Evolutionary conservation across 1,284 basidiomycete species (phyloP).

Genomic region (Chalciporus piperatoides): DNA sequence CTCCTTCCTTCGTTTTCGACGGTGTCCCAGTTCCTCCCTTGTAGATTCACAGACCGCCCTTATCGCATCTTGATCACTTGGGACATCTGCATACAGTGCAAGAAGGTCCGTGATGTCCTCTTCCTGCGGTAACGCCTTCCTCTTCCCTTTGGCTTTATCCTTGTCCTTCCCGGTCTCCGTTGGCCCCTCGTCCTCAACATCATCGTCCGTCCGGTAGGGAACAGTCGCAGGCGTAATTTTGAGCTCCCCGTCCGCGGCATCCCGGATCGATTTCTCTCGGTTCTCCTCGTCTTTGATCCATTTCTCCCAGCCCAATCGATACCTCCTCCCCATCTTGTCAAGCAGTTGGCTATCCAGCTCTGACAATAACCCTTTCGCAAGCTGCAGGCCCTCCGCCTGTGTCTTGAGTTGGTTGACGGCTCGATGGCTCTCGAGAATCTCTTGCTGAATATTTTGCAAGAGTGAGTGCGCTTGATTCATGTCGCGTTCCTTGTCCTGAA

Average conservation of each 20-base stretch:
- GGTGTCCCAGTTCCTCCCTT: conserved; percentile 61
- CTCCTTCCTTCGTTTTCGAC: conserved; percentile 63
- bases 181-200: conserved; percentile 31
- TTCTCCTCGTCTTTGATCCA: conserved; percentile 86
- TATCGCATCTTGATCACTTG: conserved; percentile 55
- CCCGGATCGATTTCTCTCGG: conserved; percentile 64
- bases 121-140: conserved; percentile 42
- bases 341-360: conserved; percentile 67
- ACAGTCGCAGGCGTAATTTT: conserved; percentile 41
- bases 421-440: conserved; percentile 87
- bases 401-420: conserved; percentile 67
- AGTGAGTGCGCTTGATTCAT: conserved; percentile 88
- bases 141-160: conserved; percentile 44
- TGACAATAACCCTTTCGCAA: conserved; percentile 56
- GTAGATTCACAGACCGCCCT: conserved; percentile 58
- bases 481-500: conserved; percentile 90
- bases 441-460: conserved; percentile 84
- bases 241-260: conserved; percentile 53
- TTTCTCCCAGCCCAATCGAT: conserved; percentile 85
- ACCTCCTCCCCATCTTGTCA: conserved; percentile 75
- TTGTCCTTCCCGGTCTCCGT: conserved; percentile 24
- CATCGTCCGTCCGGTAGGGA: conserved; percentile 44
- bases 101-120: conserved; percentile 66
- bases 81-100: conserved; percentile 52
- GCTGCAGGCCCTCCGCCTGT: conserved; percentile 68